phyloP scores from a whole-genome alignment of 306 rosid genomes.

The Pyrus bretschneideri region DNA sequence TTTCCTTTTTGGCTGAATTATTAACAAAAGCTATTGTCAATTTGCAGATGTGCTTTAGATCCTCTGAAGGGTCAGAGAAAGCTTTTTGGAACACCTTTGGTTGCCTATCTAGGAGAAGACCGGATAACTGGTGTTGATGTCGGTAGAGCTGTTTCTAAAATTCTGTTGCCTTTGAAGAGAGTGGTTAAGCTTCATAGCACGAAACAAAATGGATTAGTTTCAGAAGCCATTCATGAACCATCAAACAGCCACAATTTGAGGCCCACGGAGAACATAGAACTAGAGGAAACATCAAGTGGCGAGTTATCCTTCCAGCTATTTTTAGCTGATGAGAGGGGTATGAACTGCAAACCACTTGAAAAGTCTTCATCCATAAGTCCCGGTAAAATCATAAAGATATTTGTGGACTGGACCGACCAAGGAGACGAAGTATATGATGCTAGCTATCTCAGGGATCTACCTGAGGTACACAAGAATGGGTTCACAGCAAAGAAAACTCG shows the following conservation, averaged over 20 bases:
- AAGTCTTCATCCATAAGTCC: conserved; percentile 50
- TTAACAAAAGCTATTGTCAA: conserved; percentile 2
- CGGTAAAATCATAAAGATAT: conserved; percentile 44
- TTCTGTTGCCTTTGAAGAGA: conserved; percentile 68
- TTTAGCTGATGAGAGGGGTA: conserved; percentile 42
- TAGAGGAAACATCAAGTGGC: conserved; percentile 41
- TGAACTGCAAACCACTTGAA: conserved; percentile 52
- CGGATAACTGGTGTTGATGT: conserved; percentile 52
- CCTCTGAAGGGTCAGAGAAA: conserved; percentile 62
- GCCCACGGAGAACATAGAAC: conserved; percentile 32
- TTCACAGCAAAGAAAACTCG: conserved; percentile 73
- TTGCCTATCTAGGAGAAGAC: conserved; percentile 59
- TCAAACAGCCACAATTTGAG: conserved; percentile 30
- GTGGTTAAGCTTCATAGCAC: conserved; percentile 42
- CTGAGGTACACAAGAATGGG: conserved; percentile 79
- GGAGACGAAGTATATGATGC: conserved; percentile 67
- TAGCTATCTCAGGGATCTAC: conserved; percentile 79
- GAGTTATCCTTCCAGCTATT: conserved; percentile 61
- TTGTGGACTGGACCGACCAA: conserved; percentile 70
- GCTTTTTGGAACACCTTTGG: conserved; percentile 82
- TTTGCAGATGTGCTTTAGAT: conserved; percentile 40
- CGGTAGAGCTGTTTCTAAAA: conserved; percentile 43
- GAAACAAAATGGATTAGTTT: conserved; percentile 68
- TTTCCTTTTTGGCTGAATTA: neutral
- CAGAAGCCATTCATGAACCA: conserved; percentile 43